A percentile compares a stretch with the other conserved stretches of the same genome.
These are phyloP conservation scores for Fusarium nisikadoi DNA, from an alignment of 2,329 filamentous ascomycete species.

Conservation along the genomic window DNA sequence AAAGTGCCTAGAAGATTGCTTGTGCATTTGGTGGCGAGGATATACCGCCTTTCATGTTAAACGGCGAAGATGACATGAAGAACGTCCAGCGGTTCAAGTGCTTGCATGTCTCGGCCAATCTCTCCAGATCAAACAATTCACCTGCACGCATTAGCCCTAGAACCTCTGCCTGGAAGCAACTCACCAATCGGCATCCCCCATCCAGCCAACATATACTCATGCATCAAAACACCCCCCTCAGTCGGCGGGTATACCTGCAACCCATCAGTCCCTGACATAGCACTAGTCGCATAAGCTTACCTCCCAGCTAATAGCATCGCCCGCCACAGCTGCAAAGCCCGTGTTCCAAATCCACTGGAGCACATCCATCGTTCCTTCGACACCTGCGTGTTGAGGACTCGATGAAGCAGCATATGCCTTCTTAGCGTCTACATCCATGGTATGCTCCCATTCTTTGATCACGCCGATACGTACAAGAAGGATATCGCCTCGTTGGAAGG, in stretches of 20 bases:
- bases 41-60: constrained; percentile 49
- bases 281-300: constrained; percentile 46
- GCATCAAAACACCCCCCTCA: constrained; percentile 41
- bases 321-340: constrained; percentile 65
- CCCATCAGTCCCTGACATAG: not conserved
- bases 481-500: constrained; percentile 62
- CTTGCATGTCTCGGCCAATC: constrained; percentile 60
- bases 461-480: constrained; percentile 65
- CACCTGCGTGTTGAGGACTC: constrained; percentile 52
- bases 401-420: constrained; percentile 48
- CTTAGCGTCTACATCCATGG: constrained; percentile 50
- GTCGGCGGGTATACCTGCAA: constrained; percentile 40
- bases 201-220: constrained; percentile 59
- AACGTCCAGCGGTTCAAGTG: constrained; percentile 60
- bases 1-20: constrained; percentile 18
- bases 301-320: constrained; percentile 66
- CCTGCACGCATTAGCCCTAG: constrained; percentile 33
- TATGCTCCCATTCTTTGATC: constrained; percentile 54
- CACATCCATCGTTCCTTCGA: constrained; percentile 60
- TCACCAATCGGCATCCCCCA: constrained; percentile 56
- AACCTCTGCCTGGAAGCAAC: not conserved
- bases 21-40: constrained; percentile 29
- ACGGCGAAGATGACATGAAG: constrained; percentile 59
- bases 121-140: constrained; percentile 51
- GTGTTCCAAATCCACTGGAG: constrained; percentile 69